Evolutionary conservation across 2,329 filamentous ascomycete species (phyloP).

Genomic region (Fusarium sulawesiense): DNA sequence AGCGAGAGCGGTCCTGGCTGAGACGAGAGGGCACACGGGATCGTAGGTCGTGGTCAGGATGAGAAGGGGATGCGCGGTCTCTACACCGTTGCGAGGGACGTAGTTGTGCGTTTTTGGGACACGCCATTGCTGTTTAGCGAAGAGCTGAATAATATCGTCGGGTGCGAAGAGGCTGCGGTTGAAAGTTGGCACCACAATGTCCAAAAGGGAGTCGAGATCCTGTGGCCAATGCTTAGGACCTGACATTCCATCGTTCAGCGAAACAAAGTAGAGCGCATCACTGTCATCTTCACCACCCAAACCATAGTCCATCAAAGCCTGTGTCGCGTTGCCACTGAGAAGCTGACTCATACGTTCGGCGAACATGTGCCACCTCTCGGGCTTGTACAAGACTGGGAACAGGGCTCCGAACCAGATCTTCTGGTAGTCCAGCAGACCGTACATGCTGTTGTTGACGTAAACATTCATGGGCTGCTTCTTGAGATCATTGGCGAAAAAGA

Average conservation of each 20-base stretch:
- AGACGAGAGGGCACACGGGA: slow-evolving; percentile 64
- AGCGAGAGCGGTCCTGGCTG: slow-evolving; percentile 51
- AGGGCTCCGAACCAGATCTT: slow-evolving; percentile 52
- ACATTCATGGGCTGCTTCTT: slow-evolving; percentile 54
- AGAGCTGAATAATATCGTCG: slow-evolving; percentile 48
- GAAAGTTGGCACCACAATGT: slow-evolving; percentile 50
- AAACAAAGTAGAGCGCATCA: slow-evolving; percentile 45
- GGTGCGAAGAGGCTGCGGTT: slow-evolving; percentile 49
- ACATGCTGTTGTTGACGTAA: slow-evolving; percentile 56
- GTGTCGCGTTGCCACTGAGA: slow-evolving; percentile 55
- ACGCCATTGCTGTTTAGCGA: slow-evolving; percentile 48
- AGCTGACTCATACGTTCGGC: slow-evolving; percentile 51
- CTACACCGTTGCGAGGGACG: slow-evolving; percentile 47
- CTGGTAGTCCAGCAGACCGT: slow-evolving; percentile 54
- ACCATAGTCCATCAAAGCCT: slow-evolving; percentile 52
- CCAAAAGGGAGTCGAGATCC: slow-evolving; percentile 48
- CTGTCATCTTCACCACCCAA: slow-evolving; percentile 25
- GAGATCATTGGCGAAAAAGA: slow-evolving; percentile 50
- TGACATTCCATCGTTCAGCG: slow-evolving; percentile 45
- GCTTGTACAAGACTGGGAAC: slow-evolving; percentile 55
- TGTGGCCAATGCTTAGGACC: slow-evolving; percentile 49
- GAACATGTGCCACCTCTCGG: slow-evolving; percentile 52
- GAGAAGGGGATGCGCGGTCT: slow-evolving; percentile 48
- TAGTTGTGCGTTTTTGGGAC: slow-evolving; percentile 48
- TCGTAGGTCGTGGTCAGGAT: slow-evolving; percentile 50